These are phyloP conservation scores for Prunus mira DNA, from an alignment of 306 rosid species.

Conservation along the genomic window DNA sequence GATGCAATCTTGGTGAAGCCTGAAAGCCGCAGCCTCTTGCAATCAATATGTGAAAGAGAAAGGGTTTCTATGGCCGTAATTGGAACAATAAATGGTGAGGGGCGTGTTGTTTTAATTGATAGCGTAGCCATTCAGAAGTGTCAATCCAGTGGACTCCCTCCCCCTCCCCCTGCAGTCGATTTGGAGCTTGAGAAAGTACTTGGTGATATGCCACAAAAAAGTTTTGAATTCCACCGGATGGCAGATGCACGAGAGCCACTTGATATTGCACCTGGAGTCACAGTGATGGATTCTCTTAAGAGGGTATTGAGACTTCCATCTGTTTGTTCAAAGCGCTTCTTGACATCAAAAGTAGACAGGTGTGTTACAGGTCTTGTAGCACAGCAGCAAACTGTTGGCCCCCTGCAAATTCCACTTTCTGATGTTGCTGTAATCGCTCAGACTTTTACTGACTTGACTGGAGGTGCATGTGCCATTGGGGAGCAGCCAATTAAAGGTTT, in stretches of 20 bases:
- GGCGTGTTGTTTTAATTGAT: slow-evolving; percentile 69
- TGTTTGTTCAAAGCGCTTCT: slow-evolving; percentile 76
- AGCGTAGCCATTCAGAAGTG: slow-evolving; percentile 50
- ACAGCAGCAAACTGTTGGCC: slow-evolving; percentile 92
- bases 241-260: slow-evolving; percentile 59
- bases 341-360: slow-evolving; percentile 75
- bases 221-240: slow-evolving; percentile 57
- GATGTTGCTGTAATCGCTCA: slow-evolving; percentile 93
- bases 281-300: slow-evolving; percentile 62
- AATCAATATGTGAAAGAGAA: slow-evolving; percentile 73
- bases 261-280: slow-evolving; percentile 67
- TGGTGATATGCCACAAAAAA: slow-evolving; percentile 90
- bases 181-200: slow-evolving; percentile 88
- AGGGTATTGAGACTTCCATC: slow-evolving; percentile 84
- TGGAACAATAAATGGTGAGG: slow-evolving; percentile 74
- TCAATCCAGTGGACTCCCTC: slow-evolving; percentile 53
- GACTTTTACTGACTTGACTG: slow-evolving; percentile 61
- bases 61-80: slow-evolving; percentile 91
- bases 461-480: slow-evolving; percentile 93
- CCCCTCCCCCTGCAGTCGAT: slow-evolving; percentile 75
- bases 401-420: slow-evolving; percentile 78
- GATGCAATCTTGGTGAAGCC: slow-evolving; percentile 88
- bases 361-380: slow-evolving; percentile 89
- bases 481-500: slow-evolving; percentile 90
- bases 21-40: slow-evolving; percentile 57